These are phyloP conservation scores for Gremmenia infestans DNA, from an alignment of 2,329 filamentous ascomycete genomes.

Conservation along the genomic window DNA sequence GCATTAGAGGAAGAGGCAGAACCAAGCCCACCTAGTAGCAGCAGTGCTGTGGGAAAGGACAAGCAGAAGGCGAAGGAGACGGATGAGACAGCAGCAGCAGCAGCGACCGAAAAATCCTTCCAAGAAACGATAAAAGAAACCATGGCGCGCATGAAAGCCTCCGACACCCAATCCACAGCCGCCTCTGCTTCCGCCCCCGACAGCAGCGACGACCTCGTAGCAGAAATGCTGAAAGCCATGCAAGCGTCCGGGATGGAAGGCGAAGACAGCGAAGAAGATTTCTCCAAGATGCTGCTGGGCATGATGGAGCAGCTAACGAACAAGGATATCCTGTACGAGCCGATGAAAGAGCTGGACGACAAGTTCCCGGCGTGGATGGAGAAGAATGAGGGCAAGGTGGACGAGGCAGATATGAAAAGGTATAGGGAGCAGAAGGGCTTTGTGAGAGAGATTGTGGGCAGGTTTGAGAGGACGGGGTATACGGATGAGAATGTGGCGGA, in stretches of 20 bases:
- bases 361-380: constrained; percentile 90
- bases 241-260: constrained; percentile 58
- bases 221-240: constrained; percentile 90
- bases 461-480: constrained; percentile 81
- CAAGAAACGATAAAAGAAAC: constrained; percentile 89
- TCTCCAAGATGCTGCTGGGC: constrained; percentile 89
- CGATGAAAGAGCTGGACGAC: constrained; percentile 92
- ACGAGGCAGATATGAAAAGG: constrained; percentile 67
- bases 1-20: constrained; percentile 28
- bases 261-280: constrained; percentile 68
- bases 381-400: constrained; percentile 63
- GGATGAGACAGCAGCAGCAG: no score
- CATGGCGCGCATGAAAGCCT: constrained; percentile 93
- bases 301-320: constrained; percentile 99
- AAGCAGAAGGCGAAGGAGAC: constrained; percentile 1
- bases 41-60: background rate
- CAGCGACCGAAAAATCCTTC: constrained; percentile 60
- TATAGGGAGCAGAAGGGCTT: constrained; percentile 77
- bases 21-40: constrained; percentile 16
- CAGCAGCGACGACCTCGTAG: constrained; percentile 71
- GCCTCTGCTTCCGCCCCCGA: constrained; percentile 56
- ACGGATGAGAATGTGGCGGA: constrained; percentile 76
- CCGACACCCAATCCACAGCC: constrained; percentile 78
- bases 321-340: constrained; percentile 96
- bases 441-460: constrained; percentile 79